These are phyloP conservation scores for Meyerozyma elateridarum DNA, from an alignment of 1,139 yeast genomes.

Conservation along the genomic window DNA sequence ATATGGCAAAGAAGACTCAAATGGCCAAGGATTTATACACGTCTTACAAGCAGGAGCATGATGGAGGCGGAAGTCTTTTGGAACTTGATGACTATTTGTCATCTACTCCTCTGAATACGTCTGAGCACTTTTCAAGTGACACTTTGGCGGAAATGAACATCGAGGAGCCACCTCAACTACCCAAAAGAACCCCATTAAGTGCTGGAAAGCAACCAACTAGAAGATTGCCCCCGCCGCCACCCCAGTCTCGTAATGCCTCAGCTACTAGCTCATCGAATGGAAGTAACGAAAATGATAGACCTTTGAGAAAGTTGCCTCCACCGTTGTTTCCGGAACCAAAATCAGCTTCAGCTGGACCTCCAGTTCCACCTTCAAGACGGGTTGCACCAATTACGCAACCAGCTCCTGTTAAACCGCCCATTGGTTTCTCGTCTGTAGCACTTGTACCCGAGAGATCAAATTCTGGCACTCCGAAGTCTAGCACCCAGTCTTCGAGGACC, in stretches of 20 bases:
- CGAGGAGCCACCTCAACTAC: slow-evolving; percentile 26
- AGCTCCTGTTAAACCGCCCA: slow-evolving; percentile 16
- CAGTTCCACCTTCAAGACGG: slow-evolving; percentile 26
- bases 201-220: slow-evolving; percentile 19
- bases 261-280: too few relatives aligned
- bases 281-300: slow-evolving; percentile 4
- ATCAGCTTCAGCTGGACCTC: slow-evolving; percentile 12
- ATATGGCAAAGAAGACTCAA: slow-evolving; percentile 30
- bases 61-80: slow-evolving; percentile 18
- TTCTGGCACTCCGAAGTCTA: slow-evolving; percentile 23
- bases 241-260: slow-evolving; percentile 19
- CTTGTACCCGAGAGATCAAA: slow-evolving; percentile 36
- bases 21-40: slow-evolving; percentile 31
- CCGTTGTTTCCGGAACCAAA: slow-evolving; percentile 13
- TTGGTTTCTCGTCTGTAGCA: slow-evolving; percentile 38
- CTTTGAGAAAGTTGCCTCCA: slow-evolving; percentile 21
- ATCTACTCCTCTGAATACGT: slow-evolving; percentile 9
- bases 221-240: slow-evolving; percentile 38
- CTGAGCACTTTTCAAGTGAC: slow-evolving; percentile 16
- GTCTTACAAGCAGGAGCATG: slow-evolving; percentile 29
- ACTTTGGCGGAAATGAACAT: slow-evolving; percentile 35
- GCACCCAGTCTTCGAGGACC: slow-evolving; percentile 9
- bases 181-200: slow-evolving; percentile 16
- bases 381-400: slow-evolving; percentile 9
- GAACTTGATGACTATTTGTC: slow-evolving; percentile 15